Conservation (phyloP, 108 stramenopile species). For the Schizochytrium sp. region DNA sequence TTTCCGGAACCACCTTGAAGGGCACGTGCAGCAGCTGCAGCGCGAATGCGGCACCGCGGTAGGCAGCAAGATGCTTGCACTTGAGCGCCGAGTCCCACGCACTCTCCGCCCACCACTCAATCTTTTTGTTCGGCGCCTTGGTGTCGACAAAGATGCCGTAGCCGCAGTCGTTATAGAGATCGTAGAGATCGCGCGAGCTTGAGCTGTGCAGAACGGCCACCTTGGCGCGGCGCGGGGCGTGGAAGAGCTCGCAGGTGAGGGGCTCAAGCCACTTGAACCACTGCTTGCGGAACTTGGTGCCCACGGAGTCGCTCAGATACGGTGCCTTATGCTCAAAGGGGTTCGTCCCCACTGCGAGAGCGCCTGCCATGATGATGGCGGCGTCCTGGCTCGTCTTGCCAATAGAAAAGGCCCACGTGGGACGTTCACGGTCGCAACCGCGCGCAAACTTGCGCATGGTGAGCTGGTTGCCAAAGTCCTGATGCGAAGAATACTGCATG, state of each 20-base stretch:
- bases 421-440: not conserved
- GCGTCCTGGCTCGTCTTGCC: not conserved
- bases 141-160: constrained; percentile 11
- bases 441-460: constrained; percentile 21
- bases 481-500: not conserved
- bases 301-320: not conserved
- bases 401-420: constrained; percentile 13
- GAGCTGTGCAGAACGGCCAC: not conserved
- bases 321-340: constrained; percentile 4
- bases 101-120: not conserved
- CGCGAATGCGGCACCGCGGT: not conserved
- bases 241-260: not conserved
- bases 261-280: constrained; percentile 6
- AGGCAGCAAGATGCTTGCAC: not conserved
- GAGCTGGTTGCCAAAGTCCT: constrained; percentile 16
- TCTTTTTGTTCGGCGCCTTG: not conserved
- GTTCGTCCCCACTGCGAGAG: not conserved
- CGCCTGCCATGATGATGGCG: not conserved
- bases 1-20: not conserved
- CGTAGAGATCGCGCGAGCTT: not conserved
- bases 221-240: not conserved
- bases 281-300: not conserved
- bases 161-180: not conserved
- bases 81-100: not conserved
- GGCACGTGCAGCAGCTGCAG: not conserved